Percentiles rank a stretch among this genome's conserved stretches.
phyloP scores from a whole-genome alignment of 2,329 filamentous ascomycete species.

The Rasamsonia emersonii region DNA sequence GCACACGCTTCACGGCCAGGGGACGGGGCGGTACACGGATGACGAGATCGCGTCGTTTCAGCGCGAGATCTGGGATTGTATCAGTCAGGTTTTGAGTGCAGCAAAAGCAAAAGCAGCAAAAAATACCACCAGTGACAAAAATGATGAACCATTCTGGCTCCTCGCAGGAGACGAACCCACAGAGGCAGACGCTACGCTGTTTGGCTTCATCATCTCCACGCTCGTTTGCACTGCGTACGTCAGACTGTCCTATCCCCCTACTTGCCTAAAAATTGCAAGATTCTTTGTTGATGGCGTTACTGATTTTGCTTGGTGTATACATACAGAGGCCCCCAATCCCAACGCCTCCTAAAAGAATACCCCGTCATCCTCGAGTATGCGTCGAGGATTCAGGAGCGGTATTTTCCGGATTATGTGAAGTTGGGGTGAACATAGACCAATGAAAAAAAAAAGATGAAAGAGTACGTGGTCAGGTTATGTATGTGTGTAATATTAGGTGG shows the following conservation, averaged over 20 bases:
- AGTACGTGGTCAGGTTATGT: no score
- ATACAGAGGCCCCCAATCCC: constrained; percentile 40
- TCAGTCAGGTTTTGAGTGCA: constrained; percentile 38
- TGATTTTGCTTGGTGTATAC: constrained; percentile 5
- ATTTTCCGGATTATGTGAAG: constrained; percentile 50
- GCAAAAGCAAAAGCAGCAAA: constrained; percentile 23
- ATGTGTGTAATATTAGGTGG: no score
- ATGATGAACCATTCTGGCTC: constrained; percentile 47
- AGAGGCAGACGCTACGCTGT: constrained; percentile 50
- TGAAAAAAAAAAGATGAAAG: no score
- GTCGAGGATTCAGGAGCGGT: constrained; percentile 44
- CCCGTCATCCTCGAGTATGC: constrained; percentile 50
- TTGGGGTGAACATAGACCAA: constrained; percentile 17
- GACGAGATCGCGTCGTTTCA: constrained; percentile 43
- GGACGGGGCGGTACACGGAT: constrained; percentile 42
- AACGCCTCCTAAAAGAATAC: constrained; percentile 37
- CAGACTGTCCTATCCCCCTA: background rate
- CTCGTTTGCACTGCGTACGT: constrained; percentile 49
- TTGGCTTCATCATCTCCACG: constrained; percentile 48
- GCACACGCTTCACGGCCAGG: constrained; percentile 47
- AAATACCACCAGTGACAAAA: no score
- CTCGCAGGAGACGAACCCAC: constrained; percentile 46
- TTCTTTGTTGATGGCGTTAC: constrained; percentile 1
- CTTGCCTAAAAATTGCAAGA: background rate
- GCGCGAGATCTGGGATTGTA: constrained; percentile 46